Evolutionary conservation across 148 eudicot species (phyloP).

Genomic region (Rhododendron molle): DNA sequence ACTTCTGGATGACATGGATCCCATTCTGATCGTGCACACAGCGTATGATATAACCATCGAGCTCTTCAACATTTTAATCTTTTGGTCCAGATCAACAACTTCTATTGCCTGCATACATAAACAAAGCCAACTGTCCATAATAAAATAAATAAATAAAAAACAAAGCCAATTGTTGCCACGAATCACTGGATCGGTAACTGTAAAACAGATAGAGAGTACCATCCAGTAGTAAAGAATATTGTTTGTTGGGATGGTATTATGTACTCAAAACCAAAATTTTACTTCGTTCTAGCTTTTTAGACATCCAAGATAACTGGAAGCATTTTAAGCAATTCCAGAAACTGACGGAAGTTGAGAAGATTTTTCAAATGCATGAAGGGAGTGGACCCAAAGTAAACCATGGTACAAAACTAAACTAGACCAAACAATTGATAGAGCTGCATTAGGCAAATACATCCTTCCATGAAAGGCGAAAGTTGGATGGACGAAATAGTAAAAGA

Average conservation of each 20-base stretch:
- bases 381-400: background rate
- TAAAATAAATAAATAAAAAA: too few relatives aligned
- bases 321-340: background rate
- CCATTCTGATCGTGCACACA: constrained; percentile 99
- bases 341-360: background rate
- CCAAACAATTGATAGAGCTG: background rate
- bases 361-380: background rate
- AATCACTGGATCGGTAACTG: background rate
- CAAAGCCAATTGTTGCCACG: background rate
- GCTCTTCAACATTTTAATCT: constrained; percentile 86
- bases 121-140: background rate
- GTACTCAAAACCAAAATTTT: background rate
- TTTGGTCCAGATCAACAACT: constrained; percentile 96
- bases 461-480: background rate
- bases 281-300: background rate
- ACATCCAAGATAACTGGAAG: background rate
- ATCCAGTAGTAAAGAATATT: background rate
- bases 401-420: background rate
- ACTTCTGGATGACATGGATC: constrained; percentile 94
- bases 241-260: background rate
- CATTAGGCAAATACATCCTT: background rate
- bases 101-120: constrained; percentile 71
- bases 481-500: background rate
- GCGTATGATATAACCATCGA: constrained; percentile 90
- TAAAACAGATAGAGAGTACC: background rate